Base-by-base conservation (phyloP, 148 eudicot genomes). In the Selenicereus undatus region DNA sequence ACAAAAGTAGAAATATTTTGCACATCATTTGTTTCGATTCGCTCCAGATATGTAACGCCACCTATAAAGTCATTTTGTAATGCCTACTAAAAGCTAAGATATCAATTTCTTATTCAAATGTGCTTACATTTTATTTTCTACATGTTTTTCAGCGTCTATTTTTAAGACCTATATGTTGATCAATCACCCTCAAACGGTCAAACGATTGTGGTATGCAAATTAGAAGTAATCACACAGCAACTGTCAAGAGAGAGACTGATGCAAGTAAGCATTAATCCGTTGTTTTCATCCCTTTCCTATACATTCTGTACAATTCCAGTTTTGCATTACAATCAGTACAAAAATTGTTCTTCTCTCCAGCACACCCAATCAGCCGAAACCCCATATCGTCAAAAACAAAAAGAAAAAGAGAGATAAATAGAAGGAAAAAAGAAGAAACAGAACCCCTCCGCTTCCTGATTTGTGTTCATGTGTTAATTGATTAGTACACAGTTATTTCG, bases 231-330 rank as follows among this genome's bases (percentile, higher is more conserved):
- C 58, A 52, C 11, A 11, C 16, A 12, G 3, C 14, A 9, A 2
- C 16, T 11, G 58, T 52, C 6, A 0, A 52, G 20, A 56, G 6
- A 14, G n/a, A 56, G 62, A 56, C 1, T 56, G 22, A 56, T 56
- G 7, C 2, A 56, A 56, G 22, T 16, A 14, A 18, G 60, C 16
- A 6, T 56, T 18, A 56, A 56, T 56, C 6, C 5, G 1, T 56
- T 9, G 14, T 48, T 48, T 56, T 56, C 13, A 20, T 14, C 18
- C 22, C 18, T 80, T 30, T 36, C 73, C 50, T 84, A 81, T 81
- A 84, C 32, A 26, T 26, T 26, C 26, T 78, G 39, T 56, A 77
- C 81, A 81, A 73, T 42, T 75, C 50, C 26, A 20, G 27, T n/a
- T 72, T 75, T 68, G 39, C 76, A 71, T 32, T 14, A 35, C n/a